Evolutionary conservation across 1,139 yeast species (phyloP).

Genomic region (Candida pseudoviswanathii): DNA sequence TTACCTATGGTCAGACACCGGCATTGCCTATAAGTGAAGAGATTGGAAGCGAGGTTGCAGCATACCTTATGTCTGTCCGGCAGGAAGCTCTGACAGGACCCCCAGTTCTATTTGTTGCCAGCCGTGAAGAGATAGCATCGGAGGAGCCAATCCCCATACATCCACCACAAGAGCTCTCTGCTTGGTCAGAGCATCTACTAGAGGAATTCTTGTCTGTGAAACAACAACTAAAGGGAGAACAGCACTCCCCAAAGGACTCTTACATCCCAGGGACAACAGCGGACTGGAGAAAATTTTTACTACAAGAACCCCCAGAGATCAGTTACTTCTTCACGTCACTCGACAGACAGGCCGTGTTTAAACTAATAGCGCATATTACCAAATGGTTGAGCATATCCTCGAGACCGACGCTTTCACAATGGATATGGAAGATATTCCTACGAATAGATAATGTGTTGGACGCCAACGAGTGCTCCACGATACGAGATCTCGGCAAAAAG

Average conservation of each 20-base stretch:
- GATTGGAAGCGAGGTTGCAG: slow-evolving; percentile 23
- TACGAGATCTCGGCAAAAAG: slow-evolving; percentile 43
- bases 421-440: slow-evolving; percentile 41
- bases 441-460: slow-evolving; percentile 39
- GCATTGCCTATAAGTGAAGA: slow-evolving; percentile 24
- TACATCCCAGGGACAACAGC: slow-evolving; percentile 29
- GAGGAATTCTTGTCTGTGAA: slow-evolving; percentile 9
- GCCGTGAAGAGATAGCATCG: not conserved
- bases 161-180: not conserved
- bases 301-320: slow-evolving; percentile 34
- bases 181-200: slow-evolving; percentile 9
- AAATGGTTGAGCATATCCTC: slow-evolving; percentile 40
- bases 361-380: slow-evolving; percentile 37
- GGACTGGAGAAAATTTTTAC: slow-evolving; percentile 34
- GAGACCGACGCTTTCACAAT: slow-evolving; percentile 32
- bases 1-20: slow-evolving; percentile 26
- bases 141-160: not conserved
- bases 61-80: slow-evolving; percentile 32
- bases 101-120: slow-evolving; percentile 14
- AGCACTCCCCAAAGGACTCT: not conserved
- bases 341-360: slow-evolving; percentile 37
- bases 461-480: slow-evolving; percentile 34
- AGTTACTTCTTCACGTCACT: slow-evolving; percentile 22
- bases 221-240: slow-evolving; percentile 1
- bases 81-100: slow-evolving; percentile 31